These are phyloP conservation scores for Diplodia scrobiculata DNA, from an alignment of 2,329 filamentous ascomycete genomes.

Conservation along the genomic window DNA sequence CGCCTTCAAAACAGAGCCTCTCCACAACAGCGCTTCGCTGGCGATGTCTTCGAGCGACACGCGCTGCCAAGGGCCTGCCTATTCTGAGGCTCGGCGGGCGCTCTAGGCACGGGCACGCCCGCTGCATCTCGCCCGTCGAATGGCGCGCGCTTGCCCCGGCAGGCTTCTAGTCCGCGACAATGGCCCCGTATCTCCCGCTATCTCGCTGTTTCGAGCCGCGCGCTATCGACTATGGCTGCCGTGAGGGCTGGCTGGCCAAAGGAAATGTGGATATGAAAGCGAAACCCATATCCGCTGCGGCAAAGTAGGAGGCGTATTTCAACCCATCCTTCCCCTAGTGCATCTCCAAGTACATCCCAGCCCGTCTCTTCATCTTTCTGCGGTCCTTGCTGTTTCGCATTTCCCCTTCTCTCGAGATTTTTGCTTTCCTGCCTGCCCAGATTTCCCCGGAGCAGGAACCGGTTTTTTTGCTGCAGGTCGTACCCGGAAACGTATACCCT, in stretches of 20 bases:
- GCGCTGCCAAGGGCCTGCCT: constrained; percentile 2
- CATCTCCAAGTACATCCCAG: neutral
- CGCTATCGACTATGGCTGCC: constrained; percentile 24
- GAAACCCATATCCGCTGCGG: neutral
- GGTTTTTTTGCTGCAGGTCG: constrained; percentile 25
- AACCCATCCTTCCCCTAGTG: neutral
- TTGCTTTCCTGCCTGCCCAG: neutral
- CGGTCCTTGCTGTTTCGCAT: neutral
- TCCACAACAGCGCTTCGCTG: constrained; percentile 22
- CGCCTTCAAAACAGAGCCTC: neutral
- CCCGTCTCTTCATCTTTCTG: constrained; percentile 2
- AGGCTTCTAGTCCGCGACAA: neutral
- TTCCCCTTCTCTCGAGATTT: neutral
- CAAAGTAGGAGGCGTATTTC: constrained; percentile 8
- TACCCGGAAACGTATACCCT: constrained; percentile 15
- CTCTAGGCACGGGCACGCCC: constrained; percentile 12
- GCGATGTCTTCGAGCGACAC: neutral
- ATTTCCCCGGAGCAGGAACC: constrained; percentile 6
- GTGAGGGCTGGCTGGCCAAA: constrained; percentile 9
- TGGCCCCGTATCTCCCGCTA: neutral
- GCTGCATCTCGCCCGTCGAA: constrained; percentile 9
- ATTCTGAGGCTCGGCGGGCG: constrained; percentile 2
- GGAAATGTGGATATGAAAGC: constrained; percentile 20
- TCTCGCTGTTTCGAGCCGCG: constrained; percentile 17
- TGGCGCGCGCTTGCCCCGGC: constrained; percentile 21